Evolutionary conservation across 805 yeast species (phyloP).

Genomic region (Lipomyces oligophaga): DNA sequence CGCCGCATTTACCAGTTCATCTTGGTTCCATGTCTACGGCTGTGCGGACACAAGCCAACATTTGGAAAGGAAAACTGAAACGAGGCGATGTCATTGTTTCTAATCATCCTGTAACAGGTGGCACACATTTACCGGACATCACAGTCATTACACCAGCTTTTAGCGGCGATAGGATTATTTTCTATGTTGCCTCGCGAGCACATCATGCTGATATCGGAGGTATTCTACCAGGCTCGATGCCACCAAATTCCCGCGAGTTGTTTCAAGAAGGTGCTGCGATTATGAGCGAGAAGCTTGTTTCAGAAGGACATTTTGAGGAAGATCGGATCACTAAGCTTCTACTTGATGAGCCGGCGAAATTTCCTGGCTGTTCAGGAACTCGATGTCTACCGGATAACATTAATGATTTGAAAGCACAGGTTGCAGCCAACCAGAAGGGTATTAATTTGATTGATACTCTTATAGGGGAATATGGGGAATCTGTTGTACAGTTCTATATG

Average conservation of each 20-base stretch:
- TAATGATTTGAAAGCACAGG: slow-evolving; percentile 78
- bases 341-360: slow-evolving; percentile 69
- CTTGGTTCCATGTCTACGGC: slow-evolving; percentile 83
- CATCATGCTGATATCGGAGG: slow-evolving; percentile 98
- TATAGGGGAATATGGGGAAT: slow-evolving; percentile 58
- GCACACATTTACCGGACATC: slow-evolving; percentile 84
- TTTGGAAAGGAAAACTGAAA: slow-evolving; percentile 60
- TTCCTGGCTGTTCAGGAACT: slow-evolving; percentile 86
- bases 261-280: slow-evolving; percentile 92
- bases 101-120: slow-evolving; percentile 81
- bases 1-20: slow-evolving; percentile 86
- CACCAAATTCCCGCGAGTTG: slow-evolving; percentile 79
- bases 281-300: slow-evolving; percentile 68
- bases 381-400: slow-evolving; percentile 79
- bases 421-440: slow-evolving; percentile 86
- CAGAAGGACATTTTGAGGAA: slow-evolving; percentile 70
- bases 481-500: slow-evolving; percentile 69
- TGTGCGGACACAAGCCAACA: slow-evolving; percentile 57
- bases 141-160: slow-evolving; percentile 91
- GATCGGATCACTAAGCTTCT: slow-evolving; percentile 59
- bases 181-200: slow-evolving; percentile 90
- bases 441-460: slow-evolving; percentile 59
- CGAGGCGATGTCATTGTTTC: slow-evolving; percentile 76
- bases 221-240: slow-evolving; percentile 88
- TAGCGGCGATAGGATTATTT: slow-evolving; percentile 52